Evolutionary conservation across 2,329 filamentous ascomycete species (phyloP), one percentile per base, ranked within the genome.

Genomic region (Volutella citrinella): DNA sequence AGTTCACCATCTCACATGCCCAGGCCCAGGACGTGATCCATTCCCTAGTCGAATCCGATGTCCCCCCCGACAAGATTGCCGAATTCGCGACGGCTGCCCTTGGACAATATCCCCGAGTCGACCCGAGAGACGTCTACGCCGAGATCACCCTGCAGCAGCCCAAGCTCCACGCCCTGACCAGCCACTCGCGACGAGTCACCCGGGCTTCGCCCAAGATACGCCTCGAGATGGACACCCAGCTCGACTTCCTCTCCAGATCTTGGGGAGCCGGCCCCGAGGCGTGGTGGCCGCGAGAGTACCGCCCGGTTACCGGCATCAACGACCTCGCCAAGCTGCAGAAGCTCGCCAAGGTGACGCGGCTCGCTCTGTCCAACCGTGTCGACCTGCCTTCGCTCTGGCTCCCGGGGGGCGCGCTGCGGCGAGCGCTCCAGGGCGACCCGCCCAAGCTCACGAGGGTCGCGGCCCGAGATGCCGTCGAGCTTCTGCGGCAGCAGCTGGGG

Each of bases 151-250:
- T 15, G 11, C 28, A 30, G 19, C 18, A 19, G 7, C 28, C 28
- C 18, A 30, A 30, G 19, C 28, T 30, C 13, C 28, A 15, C n/a
- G 28, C 28, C 11, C 28, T 30, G 12, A 18, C 22, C 16, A 30
- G 18, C 19, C 18, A 30, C 13, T 18, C 19, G 16, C 17, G 19
- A 14, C 28, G 22, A 30, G 18, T 18, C 12, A 13, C 19, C 2
- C 13, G 22, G 13, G n/a, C 28, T 7, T 15, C 28, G 14, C 19
- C 28, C 8, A 10, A n/a, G 17, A 18, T 14, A 6, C 18, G 12
- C 10, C 18, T 14, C 14, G 28, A 30, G 19, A 21, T 19, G 17
- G 28, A 19, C 19, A 13, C 11, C 18, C 19, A 30, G 28, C 19
- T 30, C 5, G 28, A 11, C 11, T 11, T 20, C 18, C 28, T 30